Evolutionary conservation across 495 filamentous ascomycete species (phyloP).

Genomic region (Aspergillus leporis): DNA sequence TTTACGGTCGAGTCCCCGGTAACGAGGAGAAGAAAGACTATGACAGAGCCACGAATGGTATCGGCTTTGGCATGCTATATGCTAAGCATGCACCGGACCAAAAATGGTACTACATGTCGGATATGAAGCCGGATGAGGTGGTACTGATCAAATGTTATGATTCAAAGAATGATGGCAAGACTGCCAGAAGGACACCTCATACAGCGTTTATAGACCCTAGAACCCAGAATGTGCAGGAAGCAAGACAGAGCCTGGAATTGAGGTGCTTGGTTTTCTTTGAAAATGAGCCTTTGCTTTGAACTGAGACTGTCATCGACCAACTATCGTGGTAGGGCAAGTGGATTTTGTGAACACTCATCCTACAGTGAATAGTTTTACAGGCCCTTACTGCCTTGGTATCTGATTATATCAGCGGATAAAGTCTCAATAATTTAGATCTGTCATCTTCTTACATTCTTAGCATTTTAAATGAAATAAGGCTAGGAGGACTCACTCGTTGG

Average conservation of each 20-base stretch:
- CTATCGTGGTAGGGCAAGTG: too few species aligned
- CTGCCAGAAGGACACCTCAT: neutral
- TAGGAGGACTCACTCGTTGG: too few species aligned
- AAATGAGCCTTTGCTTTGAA: too few species aligned
- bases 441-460: too few species aligned
- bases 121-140: conserved; percentile 1
- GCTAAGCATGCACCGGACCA: conserved; percentile 1
- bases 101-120: conserved; percentile 10
- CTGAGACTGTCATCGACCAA: too few species aligned
- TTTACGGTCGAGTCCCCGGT: neutral
- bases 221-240: neutral
- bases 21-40: neutral
- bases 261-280: conserved; percentile 7
- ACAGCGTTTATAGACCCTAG: neutral
- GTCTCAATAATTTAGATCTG: too few species aligned
- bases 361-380: too few species aligned
- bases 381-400: too few species aligned
- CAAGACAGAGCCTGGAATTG: conserved; percentile 4
- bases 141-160: conserved; percentile 8
- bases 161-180: conserved; percentile 4
- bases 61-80: neutral
- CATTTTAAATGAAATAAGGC: too few species aligned
- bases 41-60: neutral
- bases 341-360: too few species aligned
- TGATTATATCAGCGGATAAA: too few species aligned